Evolutionary conservation across 2,329 filamentous ascomycete species (phyloP).

Genomic region (Cladosporium sp.): DNA sequence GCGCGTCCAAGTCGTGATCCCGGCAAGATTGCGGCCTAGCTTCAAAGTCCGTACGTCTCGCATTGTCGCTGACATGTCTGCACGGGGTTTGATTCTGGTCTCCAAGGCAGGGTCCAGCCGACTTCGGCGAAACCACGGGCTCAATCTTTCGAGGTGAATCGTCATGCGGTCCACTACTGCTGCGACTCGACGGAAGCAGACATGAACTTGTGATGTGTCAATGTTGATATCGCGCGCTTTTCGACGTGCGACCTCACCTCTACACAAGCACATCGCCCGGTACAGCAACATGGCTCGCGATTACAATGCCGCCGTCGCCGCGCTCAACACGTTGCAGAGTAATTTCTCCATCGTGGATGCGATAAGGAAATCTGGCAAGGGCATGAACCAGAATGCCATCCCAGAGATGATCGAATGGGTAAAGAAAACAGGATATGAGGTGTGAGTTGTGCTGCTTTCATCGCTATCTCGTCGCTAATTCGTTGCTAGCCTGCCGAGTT

Average conservation of each 20-base stretch:
- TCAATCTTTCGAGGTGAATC: neutral
- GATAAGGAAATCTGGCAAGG: constrained; percentile 70
- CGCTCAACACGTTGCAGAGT: constrained; percentile 74
- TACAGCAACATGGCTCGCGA: constrained; percentile 25
- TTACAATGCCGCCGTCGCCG: constrained; percentile 63
- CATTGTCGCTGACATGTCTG: too few relatives aligned
- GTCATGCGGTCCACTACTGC: neutral
- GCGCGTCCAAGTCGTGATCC: too few relatives aligned
- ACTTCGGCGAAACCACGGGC: neutral
- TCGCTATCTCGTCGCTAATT: constrained; percentile 19
- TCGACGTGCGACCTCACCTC: constrained; percentile 13
- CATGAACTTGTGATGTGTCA: constrained; percentile 17
- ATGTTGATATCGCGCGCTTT: constrained; percentile 18
- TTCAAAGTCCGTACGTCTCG: too few relatives aligned
- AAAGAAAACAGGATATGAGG: constrained; percentile 71
- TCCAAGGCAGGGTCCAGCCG: too few relatives aligned
- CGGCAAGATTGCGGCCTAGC: too few relatives aligned
- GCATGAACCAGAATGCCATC: constrained; percentile 72
- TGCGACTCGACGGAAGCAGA: neutral
- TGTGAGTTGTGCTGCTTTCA: constrained; percentile 43
- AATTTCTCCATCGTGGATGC: constrained; percentile 78
- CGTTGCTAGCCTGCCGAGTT: constrained; percentile 59
- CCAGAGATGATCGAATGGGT: constrained; percentile 83
- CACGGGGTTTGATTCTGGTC: too few relatives aligned
- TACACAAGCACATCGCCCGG: constrained; percentile 1